phyloP scores from a whole-genome alignment of 371 early-diverging fungal genomes.

The Rhizopus arrhizus region DNA sequence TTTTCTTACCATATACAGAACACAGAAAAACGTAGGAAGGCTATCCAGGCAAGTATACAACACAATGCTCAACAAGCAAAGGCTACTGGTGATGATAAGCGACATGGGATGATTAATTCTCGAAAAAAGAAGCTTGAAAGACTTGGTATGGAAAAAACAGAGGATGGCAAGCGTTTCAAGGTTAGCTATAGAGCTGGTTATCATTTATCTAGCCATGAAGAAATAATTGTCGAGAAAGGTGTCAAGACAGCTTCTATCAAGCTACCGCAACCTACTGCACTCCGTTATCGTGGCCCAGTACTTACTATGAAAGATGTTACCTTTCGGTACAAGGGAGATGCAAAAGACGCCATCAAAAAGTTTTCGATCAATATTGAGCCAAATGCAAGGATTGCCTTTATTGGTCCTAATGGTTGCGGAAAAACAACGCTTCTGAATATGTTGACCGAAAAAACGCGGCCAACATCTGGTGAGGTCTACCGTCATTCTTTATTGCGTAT shows the following conservation, averaged over 20 bases:
- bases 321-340: constrained; percentile 53
- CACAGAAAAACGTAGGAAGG: constrained; percentile 62
- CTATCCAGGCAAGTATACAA: constrained; percentile 64
- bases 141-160: constrained; percentile 66
- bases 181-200: constrained; percentile 65
- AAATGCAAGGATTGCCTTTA: constrained; percentile 63
- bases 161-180: constrained; percentile 70
- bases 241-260: constrained; percentile 55
- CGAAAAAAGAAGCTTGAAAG: constrained; percentile 70
- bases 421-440: constrained; percentile 85
- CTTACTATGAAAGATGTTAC: constrained; percentile 66
- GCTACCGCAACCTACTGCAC: constrained; percentile 59
- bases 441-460: constrained; percentile 59
- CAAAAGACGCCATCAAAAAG: constrained; percentile 24
- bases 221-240: constrained; percentile 63
- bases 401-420: constrained; percentile 84
- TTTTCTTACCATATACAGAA: constrained; percentile 22
- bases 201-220: constrained; percentile 44
- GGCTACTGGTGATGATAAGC: constrained; percentile 76
- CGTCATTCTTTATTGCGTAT: constrained; percentile 61
- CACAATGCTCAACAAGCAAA: constrained; percentile 70
- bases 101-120: constrained; percentile 69
- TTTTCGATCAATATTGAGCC: constrained; percentile 67
- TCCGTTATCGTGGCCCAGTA: constrained; percentile 66
- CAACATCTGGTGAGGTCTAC: constrained; percentile 61